Conservation (phyloP, 768 basidiomycete genomes). For the Naganishia onofrii region DNA sequence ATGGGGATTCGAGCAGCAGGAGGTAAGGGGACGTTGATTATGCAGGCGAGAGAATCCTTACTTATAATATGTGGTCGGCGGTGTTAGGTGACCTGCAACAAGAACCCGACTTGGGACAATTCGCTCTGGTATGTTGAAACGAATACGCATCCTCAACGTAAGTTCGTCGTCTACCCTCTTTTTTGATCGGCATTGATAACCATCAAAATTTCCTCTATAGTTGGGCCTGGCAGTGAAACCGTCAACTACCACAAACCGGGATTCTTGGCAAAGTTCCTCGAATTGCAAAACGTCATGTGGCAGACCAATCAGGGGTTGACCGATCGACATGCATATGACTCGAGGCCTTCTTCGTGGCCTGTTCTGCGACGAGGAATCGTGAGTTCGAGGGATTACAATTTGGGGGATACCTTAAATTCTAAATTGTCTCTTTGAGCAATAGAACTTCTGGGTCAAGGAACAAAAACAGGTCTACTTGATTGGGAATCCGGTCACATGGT, state of each 20-base stretch:
- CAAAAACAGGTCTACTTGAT: conserved; percentile 91
- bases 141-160: conserved; percentile 67
- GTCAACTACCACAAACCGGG: conserved; percentile 89
- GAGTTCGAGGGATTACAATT: conserved; percentile 50
- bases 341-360: conserved; percentile 91
- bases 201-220: conserved; percentile 54
- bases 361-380: conserved; percentile 86
- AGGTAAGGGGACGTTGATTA: conserved; percentile 55
- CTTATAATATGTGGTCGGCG: conserved; percentile 1
- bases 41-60: background rate
- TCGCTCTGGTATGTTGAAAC: conserved; percentile 95
- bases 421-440: background rate
- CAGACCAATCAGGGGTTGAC: conserved; percentile 92
- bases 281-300: conserved; percentile 95
- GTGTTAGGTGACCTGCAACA: conserved; percentile 82
- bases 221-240: conserved; percentile 67
- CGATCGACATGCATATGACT: conserved; percentile 91
- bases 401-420: background rate
- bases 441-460: conserved; percentile 99
- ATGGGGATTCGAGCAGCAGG: conserved; percentile 98
- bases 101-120: conserved; percentile 84
- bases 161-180: conserved; percentile 48
- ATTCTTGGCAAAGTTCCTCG: conserved; percentile 85
- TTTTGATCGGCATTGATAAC: background rate
- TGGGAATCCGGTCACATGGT: conserved; percentile 94